Conservation (phyloP, 1,284 basidiomycete genomes). For the Golubevia pallescens region DNA sequence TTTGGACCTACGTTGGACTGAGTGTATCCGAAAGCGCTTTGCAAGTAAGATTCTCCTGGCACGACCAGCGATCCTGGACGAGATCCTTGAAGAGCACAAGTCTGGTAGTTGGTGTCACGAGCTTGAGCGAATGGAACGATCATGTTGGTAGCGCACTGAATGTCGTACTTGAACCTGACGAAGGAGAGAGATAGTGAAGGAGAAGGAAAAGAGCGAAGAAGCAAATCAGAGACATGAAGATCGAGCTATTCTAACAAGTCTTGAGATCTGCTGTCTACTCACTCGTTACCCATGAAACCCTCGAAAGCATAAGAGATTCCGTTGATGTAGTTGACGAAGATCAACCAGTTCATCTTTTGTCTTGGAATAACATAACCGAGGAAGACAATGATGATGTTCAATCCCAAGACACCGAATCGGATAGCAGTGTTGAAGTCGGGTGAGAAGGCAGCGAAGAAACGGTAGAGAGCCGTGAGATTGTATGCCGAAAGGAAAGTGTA, state of each 20-base stretch:
- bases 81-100: conserved; percentile 15
- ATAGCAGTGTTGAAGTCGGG: conserved; percentile 25
- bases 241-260: no score
- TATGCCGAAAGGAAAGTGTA: conserved; percentile 32
- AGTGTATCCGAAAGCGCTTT: conserved; percentile 6
- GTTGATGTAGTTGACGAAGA: conserved; percentile 37
- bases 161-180: no score
- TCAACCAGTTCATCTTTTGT: conserved; percentile 37
- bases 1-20: neutral
- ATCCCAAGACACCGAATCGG: conserved; percentile 35
- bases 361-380: conserved; percentile 54
- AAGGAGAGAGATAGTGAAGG: no score
- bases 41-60: conserved; percentile 1
- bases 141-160: neutral
- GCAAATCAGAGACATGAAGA: no score
- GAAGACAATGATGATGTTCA: conserved; percentile 49
- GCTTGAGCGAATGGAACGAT: conserved; percentile 23
- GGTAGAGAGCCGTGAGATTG: conserved; percentile 24
- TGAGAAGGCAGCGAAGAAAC: conserved; percentile 41
- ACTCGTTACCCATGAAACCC: conserved; percentile 39
- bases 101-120: conserved; percentile 26
- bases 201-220: no score
- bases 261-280: no score
- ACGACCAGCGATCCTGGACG: neutral
- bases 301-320: conserved; percentile 37